These are phyloP conservation scores for Tulasnella sp. DNA, from an alignment of 768 basidiomycete species.

Conservation along the genomic window DNA sequence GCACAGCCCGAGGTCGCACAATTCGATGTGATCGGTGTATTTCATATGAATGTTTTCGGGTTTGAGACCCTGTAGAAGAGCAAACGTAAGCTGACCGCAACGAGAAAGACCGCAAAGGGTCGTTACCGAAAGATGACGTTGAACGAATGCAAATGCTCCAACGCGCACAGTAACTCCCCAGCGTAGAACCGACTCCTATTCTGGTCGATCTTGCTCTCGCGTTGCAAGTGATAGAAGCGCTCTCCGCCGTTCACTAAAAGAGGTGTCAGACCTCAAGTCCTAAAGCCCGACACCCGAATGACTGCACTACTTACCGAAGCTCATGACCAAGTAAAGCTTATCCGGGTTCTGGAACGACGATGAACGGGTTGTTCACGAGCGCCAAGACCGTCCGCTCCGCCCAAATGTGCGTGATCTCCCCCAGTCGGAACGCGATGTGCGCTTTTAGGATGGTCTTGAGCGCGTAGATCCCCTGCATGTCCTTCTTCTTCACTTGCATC, in stretches of 20 bases:
- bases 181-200: conserved; percentile 94
- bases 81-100: too few species aligned
- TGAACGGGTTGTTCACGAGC: too few species aligned
- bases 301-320: conserved; percentile 88
- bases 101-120: too few species aligned
- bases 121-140: conserved; percentile 94
- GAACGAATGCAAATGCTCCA: too few species aligned
- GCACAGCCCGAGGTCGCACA: conserved; percentile 97
- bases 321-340: conserved; percentile 96
- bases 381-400: conserved; percentile 98
- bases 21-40: conserved; percentile 95
- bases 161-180: conserved; percentile 88
- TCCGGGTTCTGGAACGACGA: conserved; percentile 98
- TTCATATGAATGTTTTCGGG: too few species aligned
- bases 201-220: too few species aligned
- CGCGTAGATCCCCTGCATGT: too few species aligned
- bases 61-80: too few species aligned
- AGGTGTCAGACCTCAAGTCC: too few species aligned
- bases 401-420: conserved; percentile 97
- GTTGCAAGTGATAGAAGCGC: too few species aligned
- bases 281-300: too few species aligned
- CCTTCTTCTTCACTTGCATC: conserved; percentile 99
- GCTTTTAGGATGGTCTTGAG: too few species aligned
- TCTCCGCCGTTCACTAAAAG: conserved; percentile 92
- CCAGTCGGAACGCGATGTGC: conserved; percentile 92